Evolutionary conservation across 2,329 filamentous ascomycete species (phyloP), one percentile per base, ranked within the genome.

Genomic region (Colletotrichum agaves): DNA sequence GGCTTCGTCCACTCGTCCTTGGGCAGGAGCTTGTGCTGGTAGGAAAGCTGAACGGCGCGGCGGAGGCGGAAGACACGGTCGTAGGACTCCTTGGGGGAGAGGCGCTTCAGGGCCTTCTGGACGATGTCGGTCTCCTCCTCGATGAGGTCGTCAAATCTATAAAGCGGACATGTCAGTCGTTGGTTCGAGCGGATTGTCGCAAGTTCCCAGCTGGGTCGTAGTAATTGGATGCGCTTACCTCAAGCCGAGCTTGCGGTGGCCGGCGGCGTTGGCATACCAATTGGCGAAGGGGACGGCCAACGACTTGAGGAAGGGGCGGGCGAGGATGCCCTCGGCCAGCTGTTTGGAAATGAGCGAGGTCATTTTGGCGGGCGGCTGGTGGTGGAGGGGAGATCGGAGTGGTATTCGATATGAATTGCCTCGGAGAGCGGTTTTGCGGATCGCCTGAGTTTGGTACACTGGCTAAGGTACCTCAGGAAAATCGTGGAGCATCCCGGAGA

Each of bases 1-100:
- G 82, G 73, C 81, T 86, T 88, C 73, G 85, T 88, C 87, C 87
- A 89, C 77, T 89, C 79, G 37, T 83, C 77, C 82, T 86, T 86
- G 78, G 88, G 87, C 63, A 91, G 84, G 70, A 90, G 81, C 83
- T 89, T 88, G 80, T 90, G 88, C 75, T 84, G 80, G 77, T 88
- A 80, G 75, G 85, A 88, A 80, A 83, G 84, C 84, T 99, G 96
- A 83, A 97, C 90, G 76, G 96, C 95, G 83, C 96, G 91, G 84
- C 96, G 93, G 82, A 99, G 89, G 78, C 96, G 94, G 91, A 94
- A 99, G 80, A 98, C 90, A 80, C 96, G 95, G 85, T 99, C 96
- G 85, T 98, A 98, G 76, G 91, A 88, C 80, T 96, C 93, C 86
- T 97, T 93, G 76, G 93, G 88, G 66, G 92, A 89, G 71, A 99